Conservation (phyloP, 306 rosid species). For the Arachis stenosperma region DNA sequence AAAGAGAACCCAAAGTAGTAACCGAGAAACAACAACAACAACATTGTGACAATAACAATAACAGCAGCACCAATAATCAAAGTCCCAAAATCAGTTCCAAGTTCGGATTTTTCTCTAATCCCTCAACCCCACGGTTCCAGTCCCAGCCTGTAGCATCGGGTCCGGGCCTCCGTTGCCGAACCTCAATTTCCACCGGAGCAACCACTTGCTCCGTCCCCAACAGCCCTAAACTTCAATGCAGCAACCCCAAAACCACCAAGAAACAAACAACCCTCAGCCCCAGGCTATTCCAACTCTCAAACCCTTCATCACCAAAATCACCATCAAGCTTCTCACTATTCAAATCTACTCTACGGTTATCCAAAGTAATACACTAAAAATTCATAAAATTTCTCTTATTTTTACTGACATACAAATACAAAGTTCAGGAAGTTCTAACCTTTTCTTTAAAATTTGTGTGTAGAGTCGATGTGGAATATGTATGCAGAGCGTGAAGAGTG, state of each 20-base stretch:
- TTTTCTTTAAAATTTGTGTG: constrained; percentile 3
- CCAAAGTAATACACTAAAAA: constrained; percentile 52
- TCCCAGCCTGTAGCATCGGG: constrained; percentile 52
- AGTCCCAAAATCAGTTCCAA: constrained; percentile 70
- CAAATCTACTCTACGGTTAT: constrained; percentile 65
- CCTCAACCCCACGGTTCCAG: constrained; percentile 79
- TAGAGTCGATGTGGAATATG: constrained; percentile 97
- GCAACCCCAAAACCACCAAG: constrained; percentile 42
- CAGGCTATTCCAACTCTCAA: constrained; percentile 58
- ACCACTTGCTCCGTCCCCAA: constrained; percentile 62
- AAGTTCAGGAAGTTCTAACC: neutral
- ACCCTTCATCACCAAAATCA: constrained; percentile 78
- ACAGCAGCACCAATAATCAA: constrained; percentile 34
- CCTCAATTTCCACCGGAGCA: constrained; percentile 47
- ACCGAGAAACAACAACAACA: constrained; percentile 53
- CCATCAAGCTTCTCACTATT: constrained; percentile 86
- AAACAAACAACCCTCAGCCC: constrained; percentile 46
- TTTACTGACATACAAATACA: neutral
- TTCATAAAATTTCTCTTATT: neutral
- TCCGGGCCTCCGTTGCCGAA: constrained; percentile 80
- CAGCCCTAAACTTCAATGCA: constrained; percentile 82
- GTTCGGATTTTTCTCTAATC: constrained; percentile 82
- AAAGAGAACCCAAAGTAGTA: constrained; percentile 48
- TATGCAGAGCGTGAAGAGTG: constrained; percentile 73
- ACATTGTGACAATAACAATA: constrained; percentile 40